Evolutionary conservation across 495 filamentous ascomycete genomes (phyloP), one percentile per base, ranked within the genome.

Genomic region (Clohesyomyces aquaticus): DNA sequence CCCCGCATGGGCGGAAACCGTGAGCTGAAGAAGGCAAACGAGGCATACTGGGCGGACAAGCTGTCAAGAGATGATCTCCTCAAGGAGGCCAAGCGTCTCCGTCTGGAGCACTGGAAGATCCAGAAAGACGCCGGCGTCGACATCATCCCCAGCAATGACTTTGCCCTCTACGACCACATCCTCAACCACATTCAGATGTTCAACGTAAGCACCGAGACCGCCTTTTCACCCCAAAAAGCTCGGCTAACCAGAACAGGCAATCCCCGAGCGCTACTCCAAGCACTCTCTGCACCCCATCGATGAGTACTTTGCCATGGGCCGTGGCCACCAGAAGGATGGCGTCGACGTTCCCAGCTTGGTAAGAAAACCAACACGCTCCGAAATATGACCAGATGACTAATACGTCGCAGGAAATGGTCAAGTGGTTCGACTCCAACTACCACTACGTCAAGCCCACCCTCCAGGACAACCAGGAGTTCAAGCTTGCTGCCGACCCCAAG

Each of bases 391-490:
- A n/a, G 0, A 14, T 22, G 9, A 52, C 58, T 66, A 41, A 58
- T 58, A 53, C 59, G 28, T 2, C 19, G 9, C 42, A 86, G 82
- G 94, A 98, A 83, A 98, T 98, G 94, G 94, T 98, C 56, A 98
- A 98, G 82, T 98, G 95, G 94, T 98, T 98, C 77, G 94, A 98
- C 84, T 96, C 91, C 68, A 98, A 98, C 88, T 98, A 98, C 86
- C 94, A 98, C 85, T 98, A 98, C 81, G 94, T 98, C 79, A 97
- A 97, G 86, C 94, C 94, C 61, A 96, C 94, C 61, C 84, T 98
- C 59, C 89, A 96, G 78, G 88, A 97, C 79, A 87, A 89, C 83
- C 94, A 98, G 85, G 85, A 83, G 66, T 98, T 98, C 88, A 90
- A 90, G 78, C 91, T 98, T 55, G 79, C 82, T 65, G 75, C 83